These are phyloP conservation scores for Aspergillus vadensis DNA, from an alignment of 2,329 filamentous ascomycete genomes.

Conservation along the genomic window DNA sequence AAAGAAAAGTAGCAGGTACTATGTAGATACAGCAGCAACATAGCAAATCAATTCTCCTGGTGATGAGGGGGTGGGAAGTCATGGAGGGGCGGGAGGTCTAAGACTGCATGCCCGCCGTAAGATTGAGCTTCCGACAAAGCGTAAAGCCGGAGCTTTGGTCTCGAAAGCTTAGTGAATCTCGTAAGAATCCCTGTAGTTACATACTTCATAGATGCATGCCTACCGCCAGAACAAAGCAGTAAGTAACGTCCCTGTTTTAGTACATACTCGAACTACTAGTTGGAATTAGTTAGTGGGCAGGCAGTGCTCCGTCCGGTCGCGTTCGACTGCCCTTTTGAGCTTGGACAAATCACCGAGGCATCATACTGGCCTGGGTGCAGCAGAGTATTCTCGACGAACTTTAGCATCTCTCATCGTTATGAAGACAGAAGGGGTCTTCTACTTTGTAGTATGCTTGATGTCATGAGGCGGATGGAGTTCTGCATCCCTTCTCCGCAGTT, in stretches of 20 bases:
- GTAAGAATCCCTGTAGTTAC: background rate
- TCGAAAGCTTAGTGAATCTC: background rate
- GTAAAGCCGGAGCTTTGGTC: background rate
- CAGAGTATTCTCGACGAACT: background rate
- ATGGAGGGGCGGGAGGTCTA: slow-evolving; percentile 14
- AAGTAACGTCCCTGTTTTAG: slow-evolving; percentile 5
- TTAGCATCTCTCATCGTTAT: background rate
- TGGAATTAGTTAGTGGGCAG: background rate
- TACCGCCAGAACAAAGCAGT: no score
- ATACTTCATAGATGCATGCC: no score
- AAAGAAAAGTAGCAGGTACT: background rate
- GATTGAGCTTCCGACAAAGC: background rate
- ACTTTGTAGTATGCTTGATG: slow-evolving; percentile 7
- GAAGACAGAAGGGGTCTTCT: background rate
- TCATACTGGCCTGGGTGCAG: background rate
- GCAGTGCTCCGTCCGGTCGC: slow-evolving; percentile 13
- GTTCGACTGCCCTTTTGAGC: slow-evolving; percentile 6
- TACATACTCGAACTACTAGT: no score
- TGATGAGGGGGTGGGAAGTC: background rate
- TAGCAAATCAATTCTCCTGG: background rate
- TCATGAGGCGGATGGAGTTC: slow-evolving; percentile 21
- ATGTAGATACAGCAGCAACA: background rate
- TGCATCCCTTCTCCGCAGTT: slow-evolving; percentile 28
- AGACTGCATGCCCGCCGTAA: background rate
- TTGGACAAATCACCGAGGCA: slow-evolving; percentile 7